These are phyloP conservation scores for Colletotrichum cordylinicola DNA, from an alignment of 2,329 filamentous ascomycete species.

Conservation along the genomic window DNA sequence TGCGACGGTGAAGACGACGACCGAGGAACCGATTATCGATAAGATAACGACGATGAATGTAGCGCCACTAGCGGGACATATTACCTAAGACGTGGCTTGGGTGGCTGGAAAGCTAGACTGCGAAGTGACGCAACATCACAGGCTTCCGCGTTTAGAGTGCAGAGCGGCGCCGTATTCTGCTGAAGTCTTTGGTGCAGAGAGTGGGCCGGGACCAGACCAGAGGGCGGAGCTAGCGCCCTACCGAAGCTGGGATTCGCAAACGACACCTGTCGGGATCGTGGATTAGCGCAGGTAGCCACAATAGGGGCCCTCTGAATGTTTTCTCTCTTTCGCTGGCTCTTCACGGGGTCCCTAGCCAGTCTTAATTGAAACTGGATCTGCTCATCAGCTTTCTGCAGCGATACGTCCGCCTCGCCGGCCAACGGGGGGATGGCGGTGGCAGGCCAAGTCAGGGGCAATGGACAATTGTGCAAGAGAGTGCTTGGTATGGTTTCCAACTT, in stretches of 20 bases:
- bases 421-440: neutral
- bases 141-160: neutral
- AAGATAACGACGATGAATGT: neutral
- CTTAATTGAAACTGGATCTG: conserved; percentile 14
- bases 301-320: conserved; percentile 13
- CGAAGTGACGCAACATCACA: conserved; percentile 8
- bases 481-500: neutral
- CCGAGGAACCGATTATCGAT: neutral
- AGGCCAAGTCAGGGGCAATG: neutral
- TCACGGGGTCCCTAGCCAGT: conserved; percentile 4
- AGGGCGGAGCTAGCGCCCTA: neutral
- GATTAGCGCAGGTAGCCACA: conserved; percentile 9
- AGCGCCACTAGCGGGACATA: neutral
- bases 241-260: neutral
- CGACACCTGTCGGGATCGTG: neutral
- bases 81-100: neutral
- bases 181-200: neutral
- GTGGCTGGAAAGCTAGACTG: neutral
- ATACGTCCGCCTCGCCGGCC: neutral
- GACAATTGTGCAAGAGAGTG: neutral
- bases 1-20: neutral
- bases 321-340: neutral
- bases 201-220: neutral
- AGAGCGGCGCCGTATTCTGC: neutral
- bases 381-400: neutral